Evolutionary conservation across 257 asterid species (phyloP).

Genomic region (Fraxinus excelsior): DNA sequence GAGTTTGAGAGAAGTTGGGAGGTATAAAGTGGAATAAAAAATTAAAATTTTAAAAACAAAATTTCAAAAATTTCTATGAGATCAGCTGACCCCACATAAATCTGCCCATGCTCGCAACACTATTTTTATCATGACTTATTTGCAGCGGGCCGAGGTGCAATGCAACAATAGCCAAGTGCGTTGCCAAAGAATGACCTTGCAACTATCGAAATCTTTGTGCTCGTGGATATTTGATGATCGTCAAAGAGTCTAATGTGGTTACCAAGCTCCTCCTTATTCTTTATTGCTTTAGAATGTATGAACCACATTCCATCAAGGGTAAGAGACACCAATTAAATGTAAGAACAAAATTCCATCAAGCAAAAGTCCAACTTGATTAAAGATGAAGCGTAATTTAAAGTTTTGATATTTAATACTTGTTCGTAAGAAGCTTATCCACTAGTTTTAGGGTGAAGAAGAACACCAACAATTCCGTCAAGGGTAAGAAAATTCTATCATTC

Average conservation of each 20-base stretch:
- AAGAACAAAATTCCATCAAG: no score
- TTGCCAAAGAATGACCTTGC: neutral
- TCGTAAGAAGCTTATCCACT: neutral
- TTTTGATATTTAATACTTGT: no score
- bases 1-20: no score
- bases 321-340: no score
- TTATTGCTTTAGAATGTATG: neutral
- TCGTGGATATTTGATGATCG: neutral
- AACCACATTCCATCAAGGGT: no score
- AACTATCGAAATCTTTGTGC: no score
- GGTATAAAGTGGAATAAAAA: neutral
- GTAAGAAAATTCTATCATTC: neutral
- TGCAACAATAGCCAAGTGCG: conserved; percentile 18
- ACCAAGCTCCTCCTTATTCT: no score
- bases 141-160: conserved; percentile 14
- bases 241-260: neutral
- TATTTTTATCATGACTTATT: neutral
- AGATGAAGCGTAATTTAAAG: neutral
- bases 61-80: no score
- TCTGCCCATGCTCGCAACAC: neutral
- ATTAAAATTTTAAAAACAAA: no score
- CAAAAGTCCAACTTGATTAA: no score
- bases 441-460: neutral
- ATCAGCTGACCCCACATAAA: no score
- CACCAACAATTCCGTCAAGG: neutral